Conservation (phyloP, 352 stramenopile species). For the Phytophthora fragariaefolia region DNA sequence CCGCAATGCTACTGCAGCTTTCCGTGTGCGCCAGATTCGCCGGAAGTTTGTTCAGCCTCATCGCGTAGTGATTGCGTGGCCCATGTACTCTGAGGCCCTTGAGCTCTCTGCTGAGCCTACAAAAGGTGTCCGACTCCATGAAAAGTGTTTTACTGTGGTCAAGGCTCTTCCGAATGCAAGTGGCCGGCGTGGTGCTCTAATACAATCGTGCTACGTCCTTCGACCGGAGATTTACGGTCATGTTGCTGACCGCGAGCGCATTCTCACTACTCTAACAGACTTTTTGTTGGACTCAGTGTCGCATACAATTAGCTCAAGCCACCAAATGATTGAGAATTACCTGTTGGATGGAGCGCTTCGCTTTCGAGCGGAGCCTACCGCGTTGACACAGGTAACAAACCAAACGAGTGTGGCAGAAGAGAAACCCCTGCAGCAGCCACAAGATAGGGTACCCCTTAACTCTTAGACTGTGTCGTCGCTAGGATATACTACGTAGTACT, state of each 20-base stretch:
- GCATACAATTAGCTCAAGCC: slow-evolving; percentile 65
- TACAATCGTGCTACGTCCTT: slow-evolving; percentile 79
- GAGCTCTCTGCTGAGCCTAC: slow-evolving; percentile 58
- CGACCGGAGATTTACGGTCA: slow-evolving; percentile 69
- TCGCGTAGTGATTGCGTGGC: slow-evolving; percentile 68
- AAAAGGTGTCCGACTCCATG: slow-evolving; percentile 60
- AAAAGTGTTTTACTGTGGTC: slow-evolving; percentile 72
- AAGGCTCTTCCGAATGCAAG: slow-evolving; percentile 48
- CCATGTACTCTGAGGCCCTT: slow-evolving; percentile 55
- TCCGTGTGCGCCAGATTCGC: slow-evolving; percentile 61
- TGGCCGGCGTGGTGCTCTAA: slow-evolving; percentile 52
- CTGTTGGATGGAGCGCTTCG: slow-evolving; percentile 52
- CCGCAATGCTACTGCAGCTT: slow-evolving; percentile 54
- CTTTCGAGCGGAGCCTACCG: slow-evolving; percentile 18
- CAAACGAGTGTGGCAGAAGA: slow-evolving; percentile 24
- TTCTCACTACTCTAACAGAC: slow-evolving; percentile 66
- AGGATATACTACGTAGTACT: too few relatives aligned
- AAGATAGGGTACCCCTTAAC: slow-evolving; percentile 23
- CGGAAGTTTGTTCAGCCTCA: slow-evolving; percentile 58
- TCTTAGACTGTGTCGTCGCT: slow-evolving; percentile 28
- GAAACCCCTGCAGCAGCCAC: slow-evolving; percentile 9
- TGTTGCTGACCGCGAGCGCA: slow-evolving; percentile 65
- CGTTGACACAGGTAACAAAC: slow-evolving; percentile 19
- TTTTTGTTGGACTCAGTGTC: slow-evolving; percentile 72
- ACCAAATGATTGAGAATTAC: slow-evolving; percentile 80